Percentiles rank a stretch among this genome's conserved stretches.
Conservation (phyloP, 2,329 filamentous ascomycete species). For the Penicillium sp. region DNA sequence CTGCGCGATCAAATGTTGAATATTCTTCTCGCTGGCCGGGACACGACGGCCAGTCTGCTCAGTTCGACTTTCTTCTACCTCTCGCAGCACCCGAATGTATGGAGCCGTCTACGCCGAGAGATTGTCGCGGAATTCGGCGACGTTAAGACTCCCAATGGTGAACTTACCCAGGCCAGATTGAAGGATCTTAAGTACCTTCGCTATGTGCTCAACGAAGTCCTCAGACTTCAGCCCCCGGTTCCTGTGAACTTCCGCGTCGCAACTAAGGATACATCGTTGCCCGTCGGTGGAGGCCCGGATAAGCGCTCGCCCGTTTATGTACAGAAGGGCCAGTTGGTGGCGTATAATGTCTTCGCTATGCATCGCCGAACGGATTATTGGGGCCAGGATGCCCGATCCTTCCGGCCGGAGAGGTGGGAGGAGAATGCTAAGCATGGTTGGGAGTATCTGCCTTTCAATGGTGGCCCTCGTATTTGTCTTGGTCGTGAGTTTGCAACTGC, state of each 20-base stretch:
- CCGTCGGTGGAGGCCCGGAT: slow-evolving; percentile 64
- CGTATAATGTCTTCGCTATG: slow-evolving; percentile 73
- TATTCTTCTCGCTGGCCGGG: slow-evolving; percentile 57
- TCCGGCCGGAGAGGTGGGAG: slow-evolving; percentile 57
- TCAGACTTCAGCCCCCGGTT: slow-evolving; percentile 51
- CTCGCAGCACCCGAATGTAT: slow-evolving; percentile 44
- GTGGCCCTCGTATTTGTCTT: slow-evolving; percentile 45
- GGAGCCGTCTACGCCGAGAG: slow-evolving; percentile 40
- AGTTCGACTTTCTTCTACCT: slow-evolving; percentile 54
- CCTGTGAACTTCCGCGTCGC: slow-evolving; percentile 51
- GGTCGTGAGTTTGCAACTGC: slow-evolving; percentile 36
- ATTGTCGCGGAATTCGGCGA: slow-evolving; percentile 49
- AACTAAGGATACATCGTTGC: slow-evolving; percentile 47
- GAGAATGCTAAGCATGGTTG: slow-evolving; percentile 38
- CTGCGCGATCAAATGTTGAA: slow-evolving; percentile 56
- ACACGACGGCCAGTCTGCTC: slow-evolving; percentile 55
- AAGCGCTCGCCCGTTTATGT: slow-evolving; percentile 64
- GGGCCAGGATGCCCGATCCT: slow-evolving; percentile 50
- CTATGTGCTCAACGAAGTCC: slow-evolving; percentile 46
- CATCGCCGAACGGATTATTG: slow-evolving; percentile 64
- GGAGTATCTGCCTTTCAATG: slow-evolving; percentile 46
- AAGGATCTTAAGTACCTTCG: slow-evolving; percentile 47
- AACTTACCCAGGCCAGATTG: slow-evolving; percentile 50
- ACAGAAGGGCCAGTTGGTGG: slow-evolving; percentile 66
- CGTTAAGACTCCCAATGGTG: slow-evolving; percentile 34